Base-by-base conservation (phyloP, 805 yeast species). In the Sugiyamaella boreocaroliniensis region DNA sequence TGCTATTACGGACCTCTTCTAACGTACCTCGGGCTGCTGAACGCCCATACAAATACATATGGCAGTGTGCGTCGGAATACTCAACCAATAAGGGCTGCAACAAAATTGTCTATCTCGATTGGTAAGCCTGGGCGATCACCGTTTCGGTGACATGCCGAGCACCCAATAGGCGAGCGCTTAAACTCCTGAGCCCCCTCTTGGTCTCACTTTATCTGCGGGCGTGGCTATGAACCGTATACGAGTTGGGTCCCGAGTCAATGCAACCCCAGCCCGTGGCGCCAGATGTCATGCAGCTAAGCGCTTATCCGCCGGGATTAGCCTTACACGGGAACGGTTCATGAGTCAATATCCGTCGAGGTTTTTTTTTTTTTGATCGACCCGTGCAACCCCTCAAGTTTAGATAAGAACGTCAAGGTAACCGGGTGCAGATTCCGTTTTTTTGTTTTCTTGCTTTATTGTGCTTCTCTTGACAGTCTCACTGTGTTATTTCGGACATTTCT, bases 1-100 rank as follows among this genome's bases (percentile, higher is more conserved):
- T 82, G 86, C 65, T 75, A 8, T 64, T 86, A 18, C 69, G 89
- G 46, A 70, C 88, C 51, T 71, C 84, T 29, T 77, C 68, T 57
- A 79, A 77, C 55, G 69, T 46, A 2, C 61, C 26, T 15, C 47
- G 48, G 26, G 29, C 42, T 29, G 26, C 65, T 4, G n/a, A 18
- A 11, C 69, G 69, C 10, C 68, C 80, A 52, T 86, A 86, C 4
- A 72, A 73, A 50, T 85, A 85, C 60, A 76, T 82, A 19, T 85
- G 92, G 90, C 71, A 74, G 58, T 85, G 93, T 60, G 75, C 63
- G 1, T 76, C 51, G 67, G 74, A 53, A 7, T 69, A 64, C 40
- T 37, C 19, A 1, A 48, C 50, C 8, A 61, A 58, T 20, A 48
- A 53, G 29, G 62, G 65, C n/a, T 65, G 69, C 46, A 57, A 57